Evolutionary conservation across 768 basidiomycete genomes (phyloP).

Genomic region (Flagelloscypha sp.): DNA sequence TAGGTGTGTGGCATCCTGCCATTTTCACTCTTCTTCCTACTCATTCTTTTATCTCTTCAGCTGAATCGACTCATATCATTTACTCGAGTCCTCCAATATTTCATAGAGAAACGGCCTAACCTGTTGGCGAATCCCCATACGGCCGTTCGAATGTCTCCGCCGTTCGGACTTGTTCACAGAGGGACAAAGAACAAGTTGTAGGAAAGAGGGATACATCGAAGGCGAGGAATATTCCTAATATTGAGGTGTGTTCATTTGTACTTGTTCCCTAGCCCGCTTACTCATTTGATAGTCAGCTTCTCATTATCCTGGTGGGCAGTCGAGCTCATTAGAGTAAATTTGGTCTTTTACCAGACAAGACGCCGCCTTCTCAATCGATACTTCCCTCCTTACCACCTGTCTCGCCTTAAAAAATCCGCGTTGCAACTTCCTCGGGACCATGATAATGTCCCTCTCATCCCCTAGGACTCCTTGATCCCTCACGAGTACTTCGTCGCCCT

Average conservation of each 20-base stretch:
- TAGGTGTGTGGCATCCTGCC: no score
- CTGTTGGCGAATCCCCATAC: slow-evolving; percentile 21
- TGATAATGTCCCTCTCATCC: slow-evolving; percentile 14
- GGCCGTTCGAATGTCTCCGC: slow-evolving; percentile 20
- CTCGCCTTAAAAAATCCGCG: slow-evolving; percentile 15
- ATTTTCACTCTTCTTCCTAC: neutral
- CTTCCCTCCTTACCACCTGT: slow-evolving; percentile 15
- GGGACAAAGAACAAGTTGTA: no score
- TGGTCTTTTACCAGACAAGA: no score
- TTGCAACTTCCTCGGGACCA: slow-evolving; percentile 18
- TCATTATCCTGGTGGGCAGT: slow-evolving; percentile 17
- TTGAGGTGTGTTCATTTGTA: slow-evolving; percentile 22
- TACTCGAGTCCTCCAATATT: slow-evolving; percentile 19
- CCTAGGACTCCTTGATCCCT: slow-evolving; percentile 15
- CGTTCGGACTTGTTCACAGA: slow-evolving; percentile 14
- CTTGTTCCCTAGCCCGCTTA: no score
- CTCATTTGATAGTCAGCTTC: no score
- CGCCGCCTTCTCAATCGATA: no score
- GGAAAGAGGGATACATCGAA: slow-evolving; percentile 8
- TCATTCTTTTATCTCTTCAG: slow-evolving; percentile 2
- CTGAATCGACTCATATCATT: slow-evolving; percentile 30
- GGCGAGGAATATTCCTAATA: slow-evolving; percentile 11
- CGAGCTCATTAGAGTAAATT: no score
- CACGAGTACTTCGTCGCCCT: slow-evolving; percentile 12
- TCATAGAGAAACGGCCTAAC: slow-evolving; percentile 15